Evolutionary conservation across 441 rosid species (phyloP), one percentile per base, ranked within the genome.

Genomic region (Theobroma grandiflorum): DNA sequence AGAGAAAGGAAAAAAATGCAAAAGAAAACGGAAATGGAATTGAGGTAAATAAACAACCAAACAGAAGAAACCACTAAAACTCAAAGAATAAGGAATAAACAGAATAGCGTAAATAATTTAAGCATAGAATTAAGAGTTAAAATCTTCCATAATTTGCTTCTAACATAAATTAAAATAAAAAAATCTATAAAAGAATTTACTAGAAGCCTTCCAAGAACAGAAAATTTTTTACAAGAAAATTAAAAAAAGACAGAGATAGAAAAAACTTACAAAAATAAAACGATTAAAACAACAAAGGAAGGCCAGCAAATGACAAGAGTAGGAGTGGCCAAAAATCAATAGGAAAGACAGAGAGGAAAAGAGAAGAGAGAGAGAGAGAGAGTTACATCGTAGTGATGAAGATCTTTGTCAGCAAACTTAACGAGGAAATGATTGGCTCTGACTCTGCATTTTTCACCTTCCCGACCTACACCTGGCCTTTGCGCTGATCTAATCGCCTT

Each of bases 361-460:
- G 31, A 26, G 11, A 62, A 20, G 22, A 33, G 35, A 20, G 66
- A 33, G n/a, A 18, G 42, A 71, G 38, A 49, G 43, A 15, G 2
- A 2, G 83, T 82, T 81, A 96, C 99, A 65, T 92, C 96, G 35
- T 96, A 96, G 18, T 94, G 98, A 55, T 76, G 82, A 1, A 90
- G 87, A 81, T 93, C 97, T 4, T 18, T 75, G 2, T 88, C 84
- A 0, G 91, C 86, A 1, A 92, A 65, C 2, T 89, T 20, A 0
- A 94, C 96, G 0, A 88, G 80, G 50, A 96, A 96, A n/a, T 96
- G 99, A 63, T 96, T 94, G 0, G 98, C 98, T 26, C 85, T 80
- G 0, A 96, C 86, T 1, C 58, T 2, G 6, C 89, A 80, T 62
- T 82, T 88, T 47, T 0, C 78, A 18, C 99, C 99, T 0, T 6